phyloP scores from a whole-genome alignment of 305 asterid species.

The Plantago coronopus region DNA sequence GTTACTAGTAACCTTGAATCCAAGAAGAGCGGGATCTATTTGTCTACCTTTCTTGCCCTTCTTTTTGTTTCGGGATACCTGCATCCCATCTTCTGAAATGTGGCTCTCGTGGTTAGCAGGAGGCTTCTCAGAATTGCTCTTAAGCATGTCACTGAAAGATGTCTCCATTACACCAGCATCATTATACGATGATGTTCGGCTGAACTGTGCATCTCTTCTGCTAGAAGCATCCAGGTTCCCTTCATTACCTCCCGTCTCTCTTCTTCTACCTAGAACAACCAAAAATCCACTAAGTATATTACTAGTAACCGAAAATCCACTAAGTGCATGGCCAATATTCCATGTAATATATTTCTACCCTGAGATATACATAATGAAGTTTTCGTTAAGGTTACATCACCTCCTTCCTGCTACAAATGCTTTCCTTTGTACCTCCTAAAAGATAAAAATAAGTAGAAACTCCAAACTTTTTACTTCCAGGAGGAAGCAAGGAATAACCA shows the following conservation, averaged over 20 bases:
- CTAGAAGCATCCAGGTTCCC: slow-evolving; percentile 49
- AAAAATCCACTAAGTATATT: background rate
- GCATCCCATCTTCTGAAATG: slow-evolving; percentile 34
- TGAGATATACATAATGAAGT: no score
- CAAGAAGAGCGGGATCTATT: slow-evolving; percentile 95
- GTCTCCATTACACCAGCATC: slow-evolving; percentile 87
- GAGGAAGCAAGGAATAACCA: no score
- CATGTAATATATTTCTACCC: no score
- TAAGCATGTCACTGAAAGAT: slow-evolving; percentile 96
- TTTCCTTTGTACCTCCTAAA: no score
- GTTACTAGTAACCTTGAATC: slow-evolving; percentile 95
- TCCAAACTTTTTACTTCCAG: no score
- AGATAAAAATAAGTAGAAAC: no score
- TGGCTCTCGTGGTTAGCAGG: slow-evolving; percentile 49
- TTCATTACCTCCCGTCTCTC: slow-evolving; percentile 38
- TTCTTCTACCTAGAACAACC: slow-evolving; percentile 34
- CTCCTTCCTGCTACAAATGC: no score
- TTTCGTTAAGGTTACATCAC: no score
- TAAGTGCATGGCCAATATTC: no score
- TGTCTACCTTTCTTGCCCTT: slow-evolving; percentile 96
- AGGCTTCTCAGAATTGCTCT: slow-evolving; percentile 70
- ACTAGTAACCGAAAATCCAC: no score
- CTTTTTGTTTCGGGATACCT: slow-evolving; percentile 61
- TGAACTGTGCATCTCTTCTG: slow-evolving; percentile 55
- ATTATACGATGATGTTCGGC: slow-evolving; percentile 64